A percentile compares a stretch with the other conserved stretches of the same genome.
Conservation (phyloP, 495 filamentous ascomycete species). For the Choiromyces venosus region DNA sequence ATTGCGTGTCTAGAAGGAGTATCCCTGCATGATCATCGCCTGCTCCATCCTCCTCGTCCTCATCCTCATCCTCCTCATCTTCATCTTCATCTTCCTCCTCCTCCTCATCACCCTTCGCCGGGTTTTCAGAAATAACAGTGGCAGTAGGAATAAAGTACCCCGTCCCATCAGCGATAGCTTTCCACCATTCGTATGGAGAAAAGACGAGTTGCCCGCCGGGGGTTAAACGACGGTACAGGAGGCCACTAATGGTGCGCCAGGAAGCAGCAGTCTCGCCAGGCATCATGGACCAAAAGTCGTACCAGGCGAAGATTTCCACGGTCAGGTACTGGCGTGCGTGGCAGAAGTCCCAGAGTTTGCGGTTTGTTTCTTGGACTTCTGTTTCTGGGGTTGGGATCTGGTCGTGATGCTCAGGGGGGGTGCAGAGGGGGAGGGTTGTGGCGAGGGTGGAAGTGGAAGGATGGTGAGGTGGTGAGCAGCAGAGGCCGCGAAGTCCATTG, state of each 20-base stretch:
- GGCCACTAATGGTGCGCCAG: conserved; percentile 25
- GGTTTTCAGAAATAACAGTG: no score
- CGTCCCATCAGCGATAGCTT: conserved; percentile 25
- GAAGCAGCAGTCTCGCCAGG: conserved; percentile 21
- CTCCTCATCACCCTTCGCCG: not conserved
- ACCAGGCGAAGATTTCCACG: conserved; percentile 29
- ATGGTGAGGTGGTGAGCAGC: conserved; percentile 10
- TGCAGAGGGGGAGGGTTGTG: no score
- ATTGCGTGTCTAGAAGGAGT: conserved; percentile 23
- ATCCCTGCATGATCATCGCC: no score
- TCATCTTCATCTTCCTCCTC: conserved; percentile 27
- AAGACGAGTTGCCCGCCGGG: conserved; percentile 11
- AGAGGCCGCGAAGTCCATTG: conserved; percentile 32
- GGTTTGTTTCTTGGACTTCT: conserved; percentile 23
- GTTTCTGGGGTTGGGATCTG: conserved; percentile 25
- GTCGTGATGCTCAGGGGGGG: no score
- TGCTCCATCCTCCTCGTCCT: conserved; percentile 31
- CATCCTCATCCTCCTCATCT: conserved; percentile 32
- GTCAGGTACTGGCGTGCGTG: conserved; percentile 15
- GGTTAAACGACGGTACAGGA: conserved; percentile 19
- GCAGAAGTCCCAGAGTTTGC: conserved; percentile 26
- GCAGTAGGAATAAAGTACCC: no score
- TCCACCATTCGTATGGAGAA: conserved; percentile 24
- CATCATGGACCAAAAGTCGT: conserved; percentile 14
- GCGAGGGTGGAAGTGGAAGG: no score